phyloP scores from a whole-genome alignment of 176 grass and related monocot genomes.

The Poa annua region DNA sequence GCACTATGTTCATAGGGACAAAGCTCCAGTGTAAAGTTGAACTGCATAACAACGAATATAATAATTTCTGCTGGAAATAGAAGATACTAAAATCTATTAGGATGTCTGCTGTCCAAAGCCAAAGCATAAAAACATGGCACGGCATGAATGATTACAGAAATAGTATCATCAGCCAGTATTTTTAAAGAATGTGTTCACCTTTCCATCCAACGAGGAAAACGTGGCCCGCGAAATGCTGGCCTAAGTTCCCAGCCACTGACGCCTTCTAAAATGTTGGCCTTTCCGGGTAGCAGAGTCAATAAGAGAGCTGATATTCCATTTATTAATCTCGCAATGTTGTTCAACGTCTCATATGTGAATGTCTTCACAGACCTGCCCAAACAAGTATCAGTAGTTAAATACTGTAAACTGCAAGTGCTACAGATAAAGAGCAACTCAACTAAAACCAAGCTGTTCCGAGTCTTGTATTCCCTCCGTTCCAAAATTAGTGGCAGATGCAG shows the following conservation, averaged over 20 bases:
- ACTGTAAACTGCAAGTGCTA: neutral
- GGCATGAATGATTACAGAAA: slow-evolving; percentile 1
- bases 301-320: slow-evolving; percentile 92
- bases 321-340: slow-evolving; percentile 92
- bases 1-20: neutral
- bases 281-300: slow-evolving; percentile 79
- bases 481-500: no score
- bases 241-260: slow-evolving; percentile 91
- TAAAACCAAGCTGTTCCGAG: neutral
- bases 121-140: neutral
- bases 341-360: slow-evolving; percentile 96
- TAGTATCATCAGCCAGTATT: slow-evolving; percentile 4
- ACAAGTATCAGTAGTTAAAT: slow-evolving; percentile 38
- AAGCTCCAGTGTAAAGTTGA: slow-evolving; percentile 5
- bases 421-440: slow-evolving; percentile 23
- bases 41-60: neutral
- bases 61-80: neutral
- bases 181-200: slow-evolving; percentile 47
- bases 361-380: slow-evolving; percentile 87
- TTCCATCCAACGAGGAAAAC: slow-evolving; percentile 98
- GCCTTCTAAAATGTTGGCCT: slow-evolving; percentile 87
- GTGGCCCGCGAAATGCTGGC: slow-evolving; percentile 80
- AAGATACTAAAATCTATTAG: neutral
- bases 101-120: neutral
- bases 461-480: neutral